Evolutionary conservation across 2,329 filamentous ascomycete genomes (phyloP), one percentile per base, ranked within the genome.

Genomic region (Trichoderma atrobrunneum): DNA sequence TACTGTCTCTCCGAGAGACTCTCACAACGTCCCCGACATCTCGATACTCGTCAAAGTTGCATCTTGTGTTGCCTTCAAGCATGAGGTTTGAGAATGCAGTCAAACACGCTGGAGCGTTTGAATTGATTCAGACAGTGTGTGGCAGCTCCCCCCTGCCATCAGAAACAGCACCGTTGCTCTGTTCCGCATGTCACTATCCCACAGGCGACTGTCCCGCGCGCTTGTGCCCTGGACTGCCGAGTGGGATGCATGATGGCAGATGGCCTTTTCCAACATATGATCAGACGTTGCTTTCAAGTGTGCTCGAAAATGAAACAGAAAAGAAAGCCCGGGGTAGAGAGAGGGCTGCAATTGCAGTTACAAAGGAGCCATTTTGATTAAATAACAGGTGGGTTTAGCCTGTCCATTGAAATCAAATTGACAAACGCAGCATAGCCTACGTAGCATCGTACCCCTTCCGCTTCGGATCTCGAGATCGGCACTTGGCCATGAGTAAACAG

Each of bases 301-400:
- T 36, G 66, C 66, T 62, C 51, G 57, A 70, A 70, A 48, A 61
- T n/a, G 16, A 18, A 28, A 12, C 24, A 34, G 16, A 34, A 48
- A 21, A 28, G 14, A 61, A 69, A 69, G 51, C 36, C 66, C 26
- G 56, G 66, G 56, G 66, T 61, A 69, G 66, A 69, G 56, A 69
- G 56, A 69, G 56, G 43, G 57, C 12, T 60, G 65, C n/a, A 32
- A 34, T 60, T 24, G 64, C 54, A 26, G 63, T 39, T 26, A 57
- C 14, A 28, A 57, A 28, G 10, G 18, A 57, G 3, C 24, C 12
- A 26, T 21, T 28, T 54, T n/a, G 43, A 30, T 54, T 56, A 34
- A 54, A 65, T 56, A 34, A 56, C 28, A 26, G 39, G 63, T 65
- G 63, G 63, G 48, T 30, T 30, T 65, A 12, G 24, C 48, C 48